phyloP scores from a whole-genome alignment of 2,329 filamentous ascomycete genomes.

The Beauveria brongniartii region DNA sequence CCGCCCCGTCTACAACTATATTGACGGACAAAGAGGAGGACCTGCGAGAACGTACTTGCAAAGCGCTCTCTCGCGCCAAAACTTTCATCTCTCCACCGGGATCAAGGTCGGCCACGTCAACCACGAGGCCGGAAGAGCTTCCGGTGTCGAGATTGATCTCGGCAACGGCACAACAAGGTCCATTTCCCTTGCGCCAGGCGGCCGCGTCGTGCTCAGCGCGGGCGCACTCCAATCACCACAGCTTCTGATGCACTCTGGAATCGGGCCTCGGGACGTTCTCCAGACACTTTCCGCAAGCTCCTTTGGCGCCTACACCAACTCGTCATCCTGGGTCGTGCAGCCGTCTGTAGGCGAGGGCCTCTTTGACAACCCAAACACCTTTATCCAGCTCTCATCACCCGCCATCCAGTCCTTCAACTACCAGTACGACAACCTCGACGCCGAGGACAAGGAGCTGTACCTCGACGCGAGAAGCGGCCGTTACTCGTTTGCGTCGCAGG shows the following conservation, averaged over 20 bases:
- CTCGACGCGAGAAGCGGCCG: constrained; percentile 40
- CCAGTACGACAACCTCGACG: constrained; percentile 34
- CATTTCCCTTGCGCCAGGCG: constrained; percentile 18
- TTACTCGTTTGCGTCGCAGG: constrained; percentile 45
- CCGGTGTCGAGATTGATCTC: constrained; percentile 30
- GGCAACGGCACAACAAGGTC: constrained; percentile 24
- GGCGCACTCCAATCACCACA: constrained; percentile 32
- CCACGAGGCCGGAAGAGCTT: constrained; percentile 30
- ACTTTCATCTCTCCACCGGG: constrained; percentile 37
- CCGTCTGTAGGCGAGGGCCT: constrained; percentile 39
- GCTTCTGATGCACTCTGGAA: constrained; percentile 37
- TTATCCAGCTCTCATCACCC: constrained; percentile 37
- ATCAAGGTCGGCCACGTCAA: constrained; percentile 36
- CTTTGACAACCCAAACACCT: constrained; percentile 50
- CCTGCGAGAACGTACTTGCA: constrained; percentile 43
- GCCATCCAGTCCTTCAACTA: constrained; percentile 39
- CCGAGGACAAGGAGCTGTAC: constrained; percentile 37
- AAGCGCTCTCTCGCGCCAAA: constrained; percentile 29
- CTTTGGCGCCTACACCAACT: constrained; percentile 19
- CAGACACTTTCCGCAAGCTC: constrained; percentile 17
- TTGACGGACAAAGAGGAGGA: constrained; percentile 40
- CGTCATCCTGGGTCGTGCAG: constrained; percentile 39
- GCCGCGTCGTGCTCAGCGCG: constrained; percentile 30
- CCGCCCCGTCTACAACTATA: constrained; percentile 39
- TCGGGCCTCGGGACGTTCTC: constrained; percentile 30